These are phyloP conservation scores for Ramularia collo-cygni DNA, from an alignment of 2,329 filamentous ascomycete genomes.

Conservation along the genomic window DNA sequence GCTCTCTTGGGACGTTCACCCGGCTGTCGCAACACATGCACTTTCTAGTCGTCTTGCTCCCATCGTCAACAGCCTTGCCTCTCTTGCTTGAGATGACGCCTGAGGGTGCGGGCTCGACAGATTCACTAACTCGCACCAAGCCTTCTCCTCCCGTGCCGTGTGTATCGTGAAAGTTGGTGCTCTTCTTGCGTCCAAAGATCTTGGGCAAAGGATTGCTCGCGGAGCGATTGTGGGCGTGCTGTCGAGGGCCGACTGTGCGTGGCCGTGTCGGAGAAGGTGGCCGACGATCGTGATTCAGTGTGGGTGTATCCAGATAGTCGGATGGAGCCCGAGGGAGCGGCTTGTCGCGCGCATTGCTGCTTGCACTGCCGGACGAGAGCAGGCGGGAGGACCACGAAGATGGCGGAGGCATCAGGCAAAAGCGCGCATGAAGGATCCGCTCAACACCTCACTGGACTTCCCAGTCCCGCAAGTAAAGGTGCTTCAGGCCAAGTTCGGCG, in stretches of 20 bases:
- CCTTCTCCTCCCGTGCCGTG: constrained; percentile 39
- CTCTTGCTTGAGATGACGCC: constrained; percentile 27
- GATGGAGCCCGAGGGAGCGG: constrained; percentile 15
- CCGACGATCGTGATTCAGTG: constrained; percentile 18
- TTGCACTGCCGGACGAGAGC: constrained; percentile 21
- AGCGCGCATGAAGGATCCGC: neutral
- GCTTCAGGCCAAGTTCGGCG: no score
- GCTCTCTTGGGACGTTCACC: constrained; percentile 68
- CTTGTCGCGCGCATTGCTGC: constrained; percentile 15
- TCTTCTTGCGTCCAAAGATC: constrained; percentile 55
- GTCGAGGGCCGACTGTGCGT: constrained; percentile 11
- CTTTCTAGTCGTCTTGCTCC: constrained; percentile 56
- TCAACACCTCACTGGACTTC: no score
- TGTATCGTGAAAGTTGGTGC: constrained; percentile 36
- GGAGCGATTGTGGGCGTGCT: constrained; percentile 47
- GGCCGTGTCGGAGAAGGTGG: constrained; percentile 17
- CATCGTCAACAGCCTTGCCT: constrained; percentile 36
- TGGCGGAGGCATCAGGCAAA: constrained; percentile 23
- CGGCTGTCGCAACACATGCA: constrained; percentile 83
- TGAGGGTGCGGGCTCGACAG: constrained; percentile 26
- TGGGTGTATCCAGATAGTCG: constrained; percentile 18
- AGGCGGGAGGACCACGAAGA: constrained; percentile 28
- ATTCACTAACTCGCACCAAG: constrained; percentile 33
- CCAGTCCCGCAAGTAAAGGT: no score
- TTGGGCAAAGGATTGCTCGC: constrained; percentile 75